Percentiles rank a stretch among this genome's conserved stretches.
Evolutionary conservation across 2,329 filamentous ascomycete species (phyloP).

Genomic region (Ophiosphaerella narmari): DNA sequence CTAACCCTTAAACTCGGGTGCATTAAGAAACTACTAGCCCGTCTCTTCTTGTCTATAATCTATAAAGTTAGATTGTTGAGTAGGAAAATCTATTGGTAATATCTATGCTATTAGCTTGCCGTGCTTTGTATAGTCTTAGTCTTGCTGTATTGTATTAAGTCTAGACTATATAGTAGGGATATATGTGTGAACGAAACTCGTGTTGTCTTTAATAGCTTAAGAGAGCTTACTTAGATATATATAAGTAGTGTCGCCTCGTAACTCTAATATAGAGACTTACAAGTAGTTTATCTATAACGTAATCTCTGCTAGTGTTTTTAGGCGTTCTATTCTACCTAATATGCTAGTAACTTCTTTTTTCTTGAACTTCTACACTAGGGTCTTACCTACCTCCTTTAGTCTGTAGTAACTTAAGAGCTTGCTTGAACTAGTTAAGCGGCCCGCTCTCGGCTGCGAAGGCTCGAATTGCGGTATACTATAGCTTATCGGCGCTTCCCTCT

Average conservation of each 20-base stretch:
- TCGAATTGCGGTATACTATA: no score
- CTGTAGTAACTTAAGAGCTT: no score
- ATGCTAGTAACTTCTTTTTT: slow-evolving; percentile 23
- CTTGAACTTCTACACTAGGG: slow-evolving; percentile 17
- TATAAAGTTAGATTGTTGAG: slow-evolving; percentile 50
- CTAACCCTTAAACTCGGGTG: slow-evolving; percentile 20
- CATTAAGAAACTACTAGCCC: slow-evolving; percentile 54
- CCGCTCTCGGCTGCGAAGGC: no score
- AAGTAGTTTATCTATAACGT: slow-evolving; percentile 29
- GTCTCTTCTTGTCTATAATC: slow-evolving; percentile 47
- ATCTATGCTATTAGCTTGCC: slow-evolving; percentile 42
- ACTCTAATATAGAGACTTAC: slow-evolving; percentile 11
- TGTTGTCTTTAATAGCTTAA: slow-evolving; percentile 15
- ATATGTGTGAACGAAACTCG: background rate
- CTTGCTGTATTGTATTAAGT: background rate
- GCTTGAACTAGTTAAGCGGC: no score
- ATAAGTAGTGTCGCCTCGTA: slow-evolving; percentile 2
- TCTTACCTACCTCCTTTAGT: no score
- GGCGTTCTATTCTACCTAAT: slow-evolving; percentile 18
- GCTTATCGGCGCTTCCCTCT: no score
- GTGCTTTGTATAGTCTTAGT: slow-evolving; percentile 1
- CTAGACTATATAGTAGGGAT: background rate
- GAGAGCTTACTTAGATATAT: slow-evolving; percentile 15
- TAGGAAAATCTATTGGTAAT: slow-evolving; percentile 40
- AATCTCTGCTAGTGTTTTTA: slow-evolving; percentile 22